Conservation (phyloP, 345 rosid species). For the Odontarrhena argentea region DNA sequence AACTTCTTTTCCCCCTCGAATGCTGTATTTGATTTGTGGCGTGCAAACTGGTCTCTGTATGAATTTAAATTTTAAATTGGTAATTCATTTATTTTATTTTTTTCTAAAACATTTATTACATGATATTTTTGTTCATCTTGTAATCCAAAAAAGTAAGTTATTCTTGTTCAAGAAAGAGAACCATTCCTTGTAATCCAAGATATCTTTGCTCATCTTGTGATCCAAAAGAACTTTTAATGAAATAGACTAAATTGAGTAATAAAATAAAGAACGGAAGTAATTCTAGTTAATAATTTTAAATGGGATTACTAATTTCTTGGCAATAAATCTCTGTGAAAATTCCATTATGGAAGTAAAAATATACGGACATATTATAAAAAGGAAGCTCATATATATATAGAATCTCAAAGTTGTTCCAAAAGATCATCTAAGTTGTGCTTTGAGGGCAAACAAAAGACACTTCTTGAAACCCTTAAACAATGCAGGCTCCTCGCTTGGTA, state of each 20-base stretch:
- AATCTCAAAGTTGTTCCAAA: not conserved
- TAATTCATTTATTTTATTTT: constrained; percentile 6
- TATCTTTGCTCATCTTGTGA: constrained; percentile 1
- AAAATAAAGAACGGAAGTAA: too few relatives aligned
- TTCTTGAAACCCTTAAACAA: constrained; percentile 5
- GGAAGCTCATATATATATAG: too few relatives aligned
- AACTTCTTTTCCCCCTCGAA: not conserved
- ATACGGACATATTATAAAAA: not conserved
- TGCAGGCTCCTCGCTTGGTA: constrained; percentile 31
- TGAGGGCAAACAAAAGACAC: constrained; percentile 8
- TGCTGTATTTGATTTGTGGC: constrained; percentile 27
- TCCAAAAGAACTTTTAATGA: not conserved
- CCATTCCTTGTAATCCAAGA: not conserved
- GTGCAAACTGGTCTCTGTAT: constrained; percentile 27
- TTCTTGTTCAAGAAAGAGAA: too few relatives aligned
- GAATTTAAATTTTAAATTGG: not conserved
- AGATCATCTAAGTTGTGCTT: constrained; percentile 7
- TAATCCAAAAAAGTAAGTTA: too few relatives aligned
- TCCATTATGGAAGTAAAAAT: constrained; percentile 16
- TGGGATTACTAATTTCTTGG: not conserved
- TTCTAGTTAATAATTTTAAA: too few relatives aligned
- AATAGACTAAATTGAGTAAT: not conserved
- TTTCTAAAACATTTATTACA: not conserved
- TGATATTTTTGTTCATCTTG: constrained; percentile 6
- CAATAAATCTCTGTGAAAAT: constrained; percentile 1